Percentiles rank a stretch among this genome's conserved stretches.
phyloP scores from a whole-genome alignment of 139 green algal genomes.

The Chlamydomonas schloesseri region DNA sequence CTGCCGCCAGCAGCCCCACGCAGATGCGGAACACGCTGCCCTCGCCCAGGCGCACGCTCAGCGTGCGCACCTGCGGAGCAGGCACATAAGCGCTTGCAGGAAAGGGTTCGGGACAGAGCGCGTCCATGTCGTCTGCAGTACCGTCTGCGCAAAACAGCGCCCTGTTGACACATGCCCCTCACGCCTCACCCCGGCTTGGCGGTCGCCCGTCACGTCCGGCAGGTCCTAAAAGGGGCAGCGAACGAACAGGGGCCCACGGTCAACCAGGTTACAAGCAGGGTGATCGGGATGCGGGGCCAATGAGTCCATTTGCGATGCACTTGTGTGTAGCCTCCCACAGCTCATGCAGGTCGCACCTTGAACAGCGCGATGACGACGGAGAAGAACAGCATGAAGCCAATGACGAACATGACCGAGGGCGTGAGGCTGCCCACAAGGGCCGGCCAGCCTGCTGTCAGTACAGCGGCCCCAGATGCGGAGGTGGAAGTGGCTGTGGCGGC shows the following conservation, averaged over 20 bases:
- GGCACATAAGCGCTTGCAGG: not conserved
- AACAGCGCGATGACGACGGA: constrained; percentile 96
- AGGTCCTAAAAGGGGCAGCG: constrained; percentile 81
- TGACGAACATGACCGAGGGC: constrained; percentile 78
- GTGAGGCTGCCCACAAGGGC: not conserved
- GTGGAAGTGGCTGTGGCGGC: not conserved
- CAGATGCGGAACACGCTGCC: constrained; percentile 88
- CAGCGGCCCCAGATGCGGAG: not conserved
- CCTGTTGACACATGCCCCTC: too few relatives aligned
- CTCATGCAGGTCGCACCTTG: constrained; percentile 77
- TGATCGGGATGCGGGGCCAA: too few relatives aligned
- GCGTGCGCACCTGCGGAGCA: constrained; percentile 75
- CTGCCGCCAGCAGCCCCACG: constrained; percentile 78
- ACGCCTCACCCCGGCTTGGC: constrained; percentile 14
- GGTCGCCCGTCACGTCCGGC: constrained; percentile 90
- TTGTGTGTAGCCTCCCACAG: too few relatives aligned
- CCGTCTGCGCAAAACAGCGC: too few relatives aligned
- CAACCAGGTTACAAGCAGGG: too few relatives aligned
- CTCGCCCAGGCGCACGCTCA: constrained; percentile 87
- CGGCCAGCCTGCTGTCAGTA: not conserved
- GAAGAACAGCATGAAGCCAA: constrained; percentile 94
- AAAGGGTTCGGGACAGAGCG: not conserved
- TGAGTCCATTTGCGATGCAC: too few relatives aligned
- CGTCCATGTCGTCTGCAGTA: not conserved
- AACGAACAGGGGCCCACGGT: too few relatives aligned